A percentile compares a stretch with the other conserved stretches of the same genome.
Evolutionary conservation across 768 basidiomycete genomes (phyloP).

Genomic region (Auriscalpium vulgare): DNA sequence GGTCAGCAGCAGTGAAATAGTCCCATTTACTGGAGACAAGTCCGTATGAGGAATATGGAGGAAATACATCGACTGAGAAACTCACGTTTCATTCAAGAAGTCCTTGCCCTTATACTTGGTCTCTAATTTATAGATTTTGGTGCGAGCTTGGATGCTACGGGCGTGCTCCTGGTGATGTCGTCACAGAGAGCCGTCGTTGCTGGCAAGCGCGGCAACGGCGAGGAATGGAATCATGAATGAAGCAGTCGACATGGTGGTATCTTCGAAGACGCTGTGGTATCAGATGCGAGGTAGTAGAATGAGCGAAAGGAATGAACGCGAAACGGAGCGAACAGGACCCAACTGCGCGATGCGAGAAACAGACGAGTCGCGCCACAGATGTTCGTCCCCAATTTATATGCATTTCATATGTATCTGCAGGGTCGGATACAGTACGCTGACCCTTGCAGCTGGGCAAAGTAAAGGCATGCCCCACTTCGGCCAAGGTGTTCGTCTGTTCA

Average conservation of each 20-base stretch:
- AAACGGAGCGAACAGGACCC: not conserved
- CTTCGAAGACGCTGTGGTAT: not conserved
- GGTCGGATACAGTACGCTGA: too few relatives aligned
- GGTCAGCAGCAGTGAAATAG: not conserved
- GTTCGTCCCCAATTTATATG: too few relatives aligned
- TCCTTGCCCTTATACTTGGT: not conserved
- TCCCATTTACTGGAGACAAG: not conserved
- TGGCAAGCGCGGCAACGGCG: not conserved
- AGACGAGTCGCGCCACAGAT: too few relatives aligned
- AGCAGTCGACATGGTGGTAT: not conserved
- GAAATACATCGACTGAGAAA: not conserved
- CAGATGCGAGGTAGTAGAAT: not conserved
- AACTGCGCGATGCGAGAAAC: too few relatives aligned
- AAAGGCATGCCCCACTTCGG: too few relatives aligned
- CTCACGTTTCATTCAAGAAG: not conserved
- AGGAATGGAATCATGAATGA: not conserved
- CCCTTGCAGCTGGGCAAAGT: too few relatives aligned
- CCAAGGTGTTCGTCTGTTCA: too few relatives aligned
- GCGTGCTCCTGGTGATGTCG: not conserved
- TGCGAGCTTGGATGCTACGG: not conserved
- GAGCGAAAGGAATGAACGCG: not conserved
- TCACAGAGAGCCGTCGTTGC: not conserved
- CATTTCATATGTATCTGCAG: too few relatives aligned
- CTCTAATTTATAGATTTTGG: not conserved
- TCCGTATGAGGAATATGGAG: not conserved